Percentiles rank a stretch among this genome's conserved stretches.
Evolutionary conservation across 345 rosid species (phyloP).

Genomic region (Aquilaria sinensis): DNA sequence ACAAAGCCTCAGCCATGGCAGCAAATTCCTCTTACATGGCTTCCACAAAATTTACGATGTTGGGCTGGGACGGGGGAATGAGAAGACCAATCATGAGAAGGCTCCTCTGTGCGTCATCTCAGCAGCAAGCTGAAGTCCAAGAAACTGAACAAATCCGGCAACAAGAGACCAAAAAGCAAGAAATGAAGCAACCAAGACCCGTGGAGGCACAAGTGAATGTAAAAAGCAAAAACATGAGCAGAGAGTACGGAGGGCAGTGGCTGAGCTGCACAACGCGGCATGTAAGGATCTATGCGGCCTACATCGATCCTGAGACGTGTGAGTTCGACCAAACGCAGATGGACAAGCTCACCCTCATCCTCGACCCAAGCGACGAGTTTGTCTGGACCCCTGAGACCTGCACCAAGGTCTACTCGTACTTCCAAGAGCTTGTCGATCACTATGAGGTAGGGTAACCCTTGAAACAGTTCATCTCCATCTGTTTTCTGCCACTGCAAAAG

Average conservation of each 20-base stretch:
- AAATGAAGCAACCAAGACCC: conserved; percentile 50
- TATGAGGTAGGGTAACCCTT: conserved; percentile 49
- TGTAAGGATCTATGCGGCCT: conserved; percentile 72
- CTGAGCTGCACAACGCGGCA: conserved; percentile 66
- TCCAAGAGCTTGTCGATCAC: conserved; percentile 97
- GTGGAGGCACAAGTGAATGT: conserved; percentile 77
- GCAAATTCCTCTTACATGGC: conserved; percentile 45
- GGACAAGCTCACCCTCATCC: conserved; percentile 84
- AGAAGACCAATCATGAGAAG: conserved; percentile 13
- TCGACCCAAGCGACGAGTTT: conserved; percentile 85
- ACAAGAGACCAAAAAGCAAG: conserved; percentile 27
- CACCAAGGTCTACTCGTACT: conserved; percentile 59
- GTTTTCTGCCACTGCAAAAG: not conserved
- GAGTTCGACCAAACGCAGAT: conserved; percentile 70
- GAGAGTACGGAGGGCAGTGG: conserved; percentile 76
- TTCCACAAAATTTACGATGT: conserved; percentile 39
- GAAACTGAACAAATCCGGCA: conserved; percentile 20
- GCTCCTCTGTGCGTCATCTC: conserved; percentile 27
- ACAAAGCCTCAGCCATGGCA: conserved; percentile 24
- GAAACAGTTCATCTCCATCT: not conserved
- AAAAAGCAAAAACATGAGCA: conserved; percentile 62
- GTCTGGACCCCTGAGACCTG: conserved; percentile 72
- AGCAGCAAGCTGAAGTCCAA: conserved; percentile 37
- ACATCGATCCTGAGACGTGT: conserved; percentile 67
- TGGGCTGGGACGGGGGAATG: conserved; percentile 24